Base-by-base conservation (phyloP, 805 yeast species). In the Pichia pseudocactophila region DNA sequence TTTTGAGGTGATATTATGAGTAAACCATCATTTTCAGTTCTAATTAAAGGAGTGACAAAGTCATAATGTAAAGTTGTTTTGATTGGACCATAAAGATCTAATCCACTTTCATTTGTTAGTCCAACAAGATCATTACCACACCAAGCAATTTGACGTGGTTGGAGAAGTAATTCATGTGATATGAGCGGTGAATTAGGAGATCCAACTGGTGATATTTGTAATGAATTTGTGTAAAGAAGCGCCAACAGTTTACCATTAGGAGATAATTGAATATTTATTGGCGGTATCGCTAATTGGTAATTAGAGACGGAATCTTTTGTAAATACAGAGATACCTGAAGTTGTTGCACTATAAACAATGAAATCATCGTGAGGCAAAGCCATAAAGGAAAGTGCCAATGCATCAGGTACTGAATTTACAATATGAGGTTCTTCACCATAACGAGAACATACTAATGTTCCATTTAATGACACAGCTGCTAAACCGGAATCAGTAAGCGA, bases 81-180 rank as follows among this genome's bases (percentile, higher is more conserved):
- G 10, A 77, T 74, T 0, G 95, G 90, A 0, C 94, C 95, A 30
- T 81, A 69, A 13, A 89, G 56, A 46, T 73, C 72, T 22, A 87
- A 52, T 40, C 82, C 87, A 50, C 82, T 90, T 2, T 71, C 64
- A 46, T 62, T 62, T 1, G 76, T 64, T 11, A 81, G 55, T 0
- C 80, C 78, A 1, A 89, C 77, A 0, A 92, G 86, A 60, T 87
- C 95, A 50, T 80, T 77, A 0, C 90, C 86, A 56, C 96, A 82
- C 97, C 97, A 92, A 44, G 69, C 70, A 16, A 84, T 62, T 45
- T 71, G 35, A 3, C 16, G 10, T 3, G 39, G 30, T 8, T 20
- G 3, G 7, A 11, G 16, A 7, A 25, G 16, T 7, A 45, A 7
- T 20, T 37, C 15, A 25, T 45, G 43, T 4, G 39, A 28, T 11